Percentiles rank a stretch among this genome's conserved stretches.
These are phyloP conservation scores for Macroventuria anomochaeta DNA, from an alignment of 2,329 filamentous ascomycete species.

Conservation along the genomic window DNA sequence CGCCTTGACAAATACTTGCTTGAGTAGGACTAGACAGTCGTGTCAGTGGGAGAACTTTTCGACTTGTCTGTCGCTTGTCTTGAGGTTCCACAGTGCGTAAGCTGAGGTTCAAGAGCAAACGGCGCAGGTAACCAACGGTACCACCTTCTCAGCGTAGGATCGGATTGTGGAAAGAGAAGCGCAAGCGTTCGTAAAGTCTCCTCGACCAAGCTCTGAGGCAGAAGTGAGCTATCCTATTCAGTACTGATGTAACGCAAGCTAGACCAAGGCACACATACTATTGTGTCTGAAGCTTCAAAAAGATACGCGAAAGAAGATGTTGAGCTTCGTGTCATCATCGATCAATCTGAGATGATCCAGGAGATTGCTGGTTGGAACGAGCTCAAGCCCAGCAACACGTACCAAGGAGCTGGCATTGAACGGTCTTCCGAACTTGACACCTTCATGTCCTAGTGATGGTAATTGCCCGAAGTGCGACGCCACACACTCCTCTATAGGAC, in stretches of 20 bases:
- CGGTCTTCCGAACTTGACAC: slow-evolving; percentile 15
- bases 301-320: slow-evolving; percentile 52
- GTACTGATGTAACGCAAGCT: neutral
- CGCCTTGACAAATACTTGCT: slow-evolving; percentile 51
- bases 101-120: slow-evolving; percentile 34
- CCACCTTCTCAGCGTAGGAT: slow-evolving; percentile 32
- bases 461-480: too few species aligned
- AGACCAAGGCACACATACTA: slow-evolving; percentile 2
- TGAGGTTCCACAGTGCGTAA: slow-evolving; percentile 40
- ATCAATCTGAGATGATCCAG: slow-evolving; percentile 51
- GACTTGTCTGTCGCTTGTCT: slow-evolving; percentile 42
- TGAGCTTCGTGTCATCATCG: slow-evolving; percentile 49
- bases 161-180: slow-evolving; percentile 47
- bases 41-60: slow-evolving; percentile 51
- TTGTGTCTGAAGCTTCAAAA: slow-evolving; percentile 36
- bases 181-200: slow-evolving; percentile 50
- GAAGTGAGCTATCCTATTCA: slow-evolving; percentile 20
- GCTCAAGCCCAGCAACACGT: slow-evolving; percentile 47
- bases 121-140: slow-evolving; percentile 5
- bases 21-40: slow-evolving; percentile 53
- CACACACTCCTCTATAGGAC: too few species aligned
- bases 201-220: slow-evolving; percentile 41
- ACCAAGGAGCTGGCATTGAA: slow-evolving; percentile 30
- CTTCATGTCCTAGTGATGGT: slow-evolving; percentile 4
- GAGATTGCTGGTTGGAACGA: slow-evolving; percentile 52